Percentiles rank a stretch among this genome's conserved stretches.
These are phyloP conservation scores for Sporothrix luriei DNA, from an alignment of 2,329 filamentous ascomycete genomes.

Conservation along the genomic window DNA sequence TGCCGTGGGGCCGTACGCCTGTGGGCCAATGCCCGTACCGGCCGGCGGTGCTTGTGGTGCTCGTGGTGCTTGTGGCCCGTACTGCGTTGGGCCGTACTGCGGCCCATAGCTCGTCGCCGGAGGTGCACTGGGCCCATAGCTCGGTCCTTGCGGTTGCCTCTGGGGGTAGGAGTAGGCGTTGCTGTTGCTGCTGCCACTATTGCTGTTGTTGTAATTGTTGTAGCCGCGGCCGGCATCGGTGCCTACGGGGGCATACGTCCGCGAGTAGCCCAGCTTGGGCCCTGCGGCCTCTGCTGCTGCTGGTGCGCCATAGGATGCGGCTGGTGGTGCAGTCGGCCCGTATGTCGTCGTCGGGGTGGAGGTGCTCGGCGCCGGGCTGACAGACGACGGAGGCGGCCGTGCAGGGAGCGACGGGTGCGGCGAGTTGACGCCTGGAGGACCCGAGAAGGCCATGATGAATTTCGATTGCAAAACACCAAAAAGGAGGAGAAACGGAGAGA, in stretches of 20 bases:
- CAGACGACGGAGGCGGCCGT: constrained; percentile 34
- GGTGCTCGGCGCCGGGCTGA: not conserved
- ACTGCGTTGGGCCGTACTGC: constrained; percentile 24
- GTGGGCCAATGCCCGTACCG: constrained; percentile 34
- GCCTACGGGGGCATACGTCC: constrained; percentile 44
- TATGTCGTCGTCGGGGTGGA: constrained; percentile 27
- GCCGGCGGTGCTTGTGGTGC: constrained; percentile 15
- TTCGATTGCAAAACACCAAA: constrained; percentile 22
- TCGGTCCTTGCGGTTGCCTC: not conserved
- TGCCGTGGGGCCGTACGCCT: constrained; percentile 46
- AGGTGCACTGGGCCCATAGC: constrained; percentile 25
- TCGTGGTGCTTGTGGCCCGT: constrained; percentile 24
- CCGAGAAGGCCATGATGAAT: constrained; percentile 38
- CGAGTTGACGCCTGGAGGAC: constrained; percentile 38
- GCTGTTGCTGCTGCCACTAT: constrained; percentile 31
- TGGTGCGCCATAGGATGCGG: constrained; percentile 4
- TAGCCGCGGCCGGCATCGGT: constrained; percentile 37
- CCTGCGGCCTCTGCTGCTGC: constrained; percentile 35
- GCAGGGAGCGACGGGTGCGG: constrained; percentile 38
- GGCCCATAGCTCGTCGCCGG: constrained; percentile 40
- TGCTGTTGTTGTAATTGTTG: constrained; percentile 27
- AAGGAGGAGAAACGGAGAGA: not conserved
- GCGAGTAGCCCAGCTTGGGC: constrained; percentile 40
- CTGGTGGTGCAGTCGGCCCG: constrained; percentile 24
- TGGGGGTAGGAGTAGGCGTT: constrained; percentile 35